Conservation (phyloP, 23 red algal species). For the Gracilariopsis chorda region DNA sequence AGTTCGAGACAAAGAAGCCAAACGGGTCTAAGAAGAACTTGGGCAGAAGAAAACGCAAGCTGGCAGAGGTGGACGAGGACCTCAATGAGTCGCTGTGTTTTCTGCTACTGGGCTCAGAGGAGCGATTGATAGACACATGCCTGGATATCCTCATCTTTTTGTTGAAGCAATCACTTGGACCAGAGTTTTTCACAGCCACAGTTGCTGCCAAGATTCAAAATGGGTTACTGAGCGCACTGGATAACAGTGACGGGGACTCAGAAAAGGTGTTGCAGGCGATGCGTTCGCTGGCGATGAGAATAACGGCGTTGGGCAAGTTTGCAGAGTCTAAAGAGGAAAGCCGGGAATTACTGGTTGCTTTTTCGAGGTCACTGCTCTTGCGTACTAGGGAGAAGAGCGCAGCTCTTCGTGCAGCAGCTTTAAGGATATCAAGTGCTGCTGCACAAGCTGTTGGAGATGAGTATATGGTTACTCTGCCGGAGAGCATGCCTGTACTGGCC, state of each 20-base stretch:
- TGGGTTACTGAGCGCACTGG: constrained; percentile 17
- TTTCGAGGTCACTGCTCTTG: constrained; percentile 8
- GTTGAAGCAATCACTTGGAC: constrained; percentile 2
- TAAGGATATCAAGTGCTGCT: not conserved
- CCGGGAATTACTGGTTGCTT: not conserved
- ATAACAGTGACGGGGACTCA: constrained; percentile 9
- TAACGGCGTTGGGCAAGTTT: not conserved
- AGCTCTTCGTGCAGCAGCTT: constrained; percentile 5
- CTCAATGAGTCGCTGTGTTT: not conserved
- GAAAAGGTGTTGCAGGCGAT: constrained; percentile 13
- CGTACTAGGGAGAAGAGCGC: constrained; percentile 18
- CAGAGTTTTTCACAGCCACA: not conserved
- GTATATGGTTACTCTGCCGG: constrained; percentile 48
- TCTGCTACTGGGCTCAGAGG: not conserved
- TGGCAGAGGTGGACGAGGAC: not conserved
- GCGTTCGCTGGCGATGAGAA: not conserved
- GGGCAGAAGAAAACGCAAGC: constrained; percentile 8
- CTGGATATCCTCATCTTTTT: constrained; percentile 17
- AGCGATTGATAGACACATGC: not conserved
- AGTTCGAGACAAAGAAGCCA: not conserved
- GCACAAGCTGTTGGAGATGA: constrained; percentile 51
- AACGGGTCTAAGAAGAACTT: not conserved
- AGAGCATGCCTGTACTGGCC: constrained; percentile 48
- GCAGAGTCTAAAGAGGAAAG: constrained; percentile 38
- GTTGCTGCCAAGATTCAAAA: constrained; percentile 34